These are phyloP conservation scores for Exophiala oligosperma DNA, from an alignment of 2,329 filamentous ascomycete species.

Conservation along the genomic window DNA sequence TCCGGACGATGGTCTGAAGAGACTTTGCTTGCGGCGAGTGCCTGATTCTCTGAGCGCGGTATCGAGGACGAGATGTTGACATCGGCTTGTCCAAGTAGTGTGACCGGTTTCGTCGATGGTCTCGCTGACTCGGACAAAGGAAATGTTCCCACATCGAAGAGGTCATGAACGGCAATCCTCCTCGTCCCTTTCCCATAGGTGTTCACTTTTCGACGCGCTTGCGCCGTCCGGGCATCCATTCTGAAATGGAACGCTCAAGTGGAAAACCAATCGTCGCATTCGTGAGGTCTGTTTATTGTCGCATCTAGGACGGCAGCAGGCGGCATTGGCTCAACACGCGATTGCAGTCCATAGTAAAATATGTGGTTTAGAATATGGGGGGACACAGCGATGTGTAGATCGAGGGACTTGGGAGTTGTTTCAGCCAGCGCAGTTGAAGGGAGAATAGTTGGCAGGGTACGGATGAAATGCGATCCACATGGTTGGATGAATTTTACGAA, in stretches of 20 bases:
- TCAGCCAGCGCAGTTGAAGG: background rate
- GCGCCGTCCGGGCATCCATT: slow-evolving; percentile 16
- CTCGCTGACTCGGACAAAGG: background rate
- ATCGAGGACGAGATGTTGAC: background rate
- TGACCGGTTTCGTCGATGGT: background rate
- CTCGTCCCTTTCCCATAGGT: slow-evolving; percentile 39
- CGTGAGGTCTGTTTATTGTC: background rate
- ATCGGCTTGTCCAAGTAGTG: background rate
- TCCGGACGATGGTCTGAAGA: background rate
- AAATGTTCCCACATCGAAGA: slow-evolving; percentile 17
- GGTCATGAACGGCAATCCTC: slow-evolving; percentile 22
- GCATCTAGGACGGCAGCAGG: background rate
- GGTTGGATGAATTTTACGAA: too few species aligned
- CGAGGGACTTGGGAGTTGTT: background rate
- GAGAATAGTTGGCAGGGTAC: slow-evolving; percentile 4
- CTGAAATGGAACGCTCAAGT: background rate
- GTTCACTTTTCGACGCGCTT: slow-evolving; percentile 33
- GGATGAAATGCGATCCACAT: slow-evolving; percentile 1
- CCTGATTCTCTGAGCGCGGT: background rate
- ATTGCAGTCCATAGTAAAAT: background rate
- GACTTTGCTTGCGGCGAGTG: background rate
- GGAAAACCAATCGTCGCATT: background rate
- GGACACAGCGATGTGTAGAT: background rate
- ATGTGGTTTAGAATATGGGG: background rate
- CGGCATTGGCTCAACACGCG: background rate